Percentiles rank a stretch among this genome's conserved stretches.
phyloP scores from a whole-genome alignment of 768 basidiomycete species.

The Suillus tomentosus region DNA sequence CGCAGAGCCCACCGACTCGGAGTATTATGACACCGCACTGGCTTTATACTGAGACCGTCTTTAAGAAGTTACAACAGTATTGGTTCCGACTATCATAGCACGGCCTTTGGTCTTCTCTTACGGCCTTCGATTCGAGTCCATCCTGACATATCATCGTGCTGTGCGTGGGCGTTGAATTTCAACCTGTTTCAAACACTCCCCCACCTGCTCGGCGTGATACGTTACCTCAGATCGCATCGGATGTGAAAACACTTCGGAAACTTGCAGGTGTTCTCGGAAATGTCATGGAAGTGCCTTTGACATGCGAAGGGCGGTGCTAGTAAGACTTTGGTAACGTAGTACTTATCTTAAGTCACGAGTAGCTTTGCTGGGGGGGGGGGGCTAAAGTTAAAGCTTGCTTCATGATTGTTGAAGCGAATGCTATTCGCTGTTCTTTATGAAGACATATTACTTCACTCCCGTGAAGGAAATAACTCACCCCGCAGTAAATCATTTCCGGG shows the following conservation, averaged over 20 bases:
- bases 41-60: not conserved
- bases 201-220: not conserved
- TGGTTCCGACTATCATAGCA: not conserved
- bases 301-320: not conserved
- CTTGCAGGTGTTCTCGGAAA: slow-evolving; percentile 1
- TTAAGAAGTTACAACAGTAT: not conserved
- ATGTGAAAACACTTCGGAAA: slow-evolving; percentile 1
- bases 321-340: slow-evolving; percentile 1
- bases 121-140: not conserved
- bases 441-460: not conserved
- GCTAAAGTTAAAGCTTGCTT: not conserved
- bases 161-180: not conserved
- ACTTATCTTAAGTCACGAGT: not conserved
- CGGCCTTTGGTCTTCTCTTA: not conserved
- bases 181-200: not conserved
- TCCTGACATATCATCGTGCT: too few relatives aligned
- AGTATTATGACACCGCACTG: not conserved
- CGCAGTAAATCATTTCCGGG: not conserved
- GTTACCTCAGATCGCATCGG: slow-evolving; percentile 6
- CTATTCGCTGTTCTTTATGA: not conserved
- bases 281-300: not conserved
- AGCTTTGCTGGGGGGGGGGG: not conserved
- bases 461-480: not conserved
- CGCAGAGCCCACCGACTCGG: not conserved
- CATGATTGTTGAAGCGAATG: not conserved